A percentile compares a stretch with the other conserved stretches of the same genome.
Evolutionary conservation across 345 rosid species (phyloP).

Genomic region (Excoecaria cochinchinensis): DNA sequence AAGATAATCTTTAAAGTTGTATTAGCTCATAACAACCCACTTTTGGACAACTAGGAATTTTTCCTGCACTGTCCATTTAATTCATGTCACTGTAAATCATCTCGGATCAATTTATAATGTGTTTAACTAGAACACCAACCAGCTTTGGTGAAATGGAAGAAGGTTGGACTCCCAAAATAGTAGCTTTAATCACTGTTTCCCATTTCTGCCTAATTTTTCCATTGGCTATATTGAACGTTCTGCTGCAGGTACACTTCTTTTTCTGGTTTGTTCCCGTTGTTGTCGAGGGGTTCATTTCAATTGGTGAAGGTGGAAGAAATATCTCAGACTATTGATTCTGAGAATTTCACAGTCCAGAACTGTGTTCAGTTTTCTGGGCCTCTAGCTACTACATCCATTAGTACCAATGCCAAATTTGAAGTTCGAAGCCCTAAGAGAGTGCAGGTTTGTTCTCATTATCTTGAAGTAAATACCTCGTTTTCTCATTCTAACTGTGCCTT

Average conservation of each 20-base stretch:
- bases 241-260: conserved; percentile 78
- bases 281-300: conserved; percentile 59
- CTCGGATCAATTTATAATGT: no score
- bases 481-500: neutral
- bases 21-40: no score
- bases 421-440: conserved; percentile 85
- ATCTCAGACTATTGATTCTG: conserved; percentile 87
- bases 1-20: no score
- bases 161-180: neutral
- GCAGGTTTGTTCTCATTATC: conserved; percentile 45
- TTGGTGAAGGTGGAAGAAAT: conserved; percentile 84
- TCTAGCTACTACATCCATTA: conserved; percentile 71
- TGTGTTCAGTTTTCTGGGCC: conserved; percentile 77
- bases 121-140: no score
- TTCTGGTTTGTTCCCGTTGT: conserved; percentile 68
- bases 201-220: neutral
- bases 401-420: conserved; percentile 87
- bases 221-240: neutral
- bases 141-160: neutral
- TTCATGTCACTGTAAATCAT: no score
- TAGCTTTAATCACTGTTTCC: neutral
- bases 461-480: no score
- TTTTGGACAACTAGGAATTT: no score
- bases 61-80: no score
- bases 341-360: conserved; percentile 72